These are phyloP conservation scores for Casuarina cunninghamiana DNA, from an alignment of 306 rosid species.

Conservation along the genomic window DNA sequence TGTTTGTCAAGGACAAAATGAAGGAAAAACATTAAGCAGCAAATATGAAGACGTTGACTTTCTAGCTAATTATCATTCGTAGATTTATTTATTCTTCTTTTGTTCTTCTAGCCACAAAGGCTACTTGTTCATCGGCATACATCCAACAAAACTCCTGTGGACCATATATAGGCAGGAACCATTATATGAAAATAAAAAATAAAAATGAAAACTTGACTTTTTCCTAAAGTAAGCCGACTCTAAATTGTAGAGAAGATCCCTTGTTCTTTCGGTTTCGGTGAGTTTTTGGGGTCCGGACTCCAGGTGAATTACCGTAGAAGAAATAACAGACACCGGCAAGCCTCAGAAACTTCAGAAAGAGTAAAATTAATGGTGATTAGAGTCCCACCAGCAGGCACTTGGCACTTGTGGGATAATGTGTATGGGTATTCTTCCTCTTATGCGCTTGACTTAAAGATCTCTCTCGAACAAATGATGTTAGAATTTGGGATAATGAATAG, in stretches of 20 bases:
- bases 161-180: conserved; percentile 6
- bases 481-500: not conserved
- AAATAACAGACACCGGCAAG: not conserved
- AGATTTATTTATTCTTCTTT: not conserved
- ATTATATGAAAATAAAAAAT: not conserved
- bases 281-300: too few relatives aligned
- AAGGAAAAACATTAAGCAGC: not conserved
- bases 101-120: not conserved
- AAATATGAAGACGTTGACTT: conserved; percentile 9
- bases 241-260: not conserved
- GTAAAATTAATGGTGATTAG: not conserved
- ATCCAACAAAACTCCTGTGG: not conserved
- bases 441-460: not conserved
- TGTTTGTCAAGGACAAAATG: conserved; percentile 5
- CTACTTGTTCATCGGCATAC: not conserved
- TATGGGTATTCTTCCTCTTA: not conserved
- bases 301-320: not conserved
- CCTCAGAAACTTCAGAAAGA: not conserved
- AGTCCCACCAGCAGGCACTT: not conserved
- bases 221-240: not conserved
- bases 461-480: not conserved
- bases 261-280: too few relatives aligned
- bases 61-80: not conserved
- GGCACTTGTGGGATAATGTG: not conserved
- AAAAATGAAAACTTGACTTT: not conserved